Base-by-base conservation (phyloP, 2,329 filamentous ascomycete genomes). In the Aureobasidium sp. region DNA sequence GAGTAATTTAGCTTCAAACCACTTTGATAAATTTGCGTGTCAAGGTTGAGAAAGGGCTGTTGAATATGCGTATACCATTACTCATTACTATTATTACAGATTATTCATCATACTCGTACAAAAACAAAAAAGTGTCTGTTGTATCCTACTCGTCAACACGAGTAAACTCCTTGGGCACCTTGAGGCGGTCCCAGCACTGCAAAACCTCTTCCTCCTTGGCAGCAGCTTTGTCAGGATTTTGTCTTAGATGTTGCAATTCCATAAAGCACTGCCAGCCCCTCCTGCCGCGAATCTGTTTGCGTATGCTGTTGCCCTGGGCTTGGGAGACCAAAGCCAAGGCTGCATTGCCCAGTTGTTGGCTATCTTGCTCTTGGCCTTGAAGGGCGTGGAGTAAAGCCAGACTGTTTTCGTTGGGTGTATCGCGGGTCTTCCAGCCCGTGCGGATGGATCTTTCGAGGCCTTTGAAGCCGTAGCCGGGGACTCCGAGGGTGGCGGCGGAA, bases 401-500 rank as follows among this genome's bases (percentile, higher is more conserved):
- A 3, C 53, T 57, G 53, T 57, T 57, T 15, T 45, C 22, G n/a
- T 57, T 45, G n/a, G 53, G 53, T 9, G 2, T 17, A 6, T 57
- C 53, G 39, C 41, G 39, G 9, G 53, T 57, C 8, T 44, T 52
- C 58, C 58, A 61, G 31, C 58, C 45, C 15, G 41, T 49, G 34
- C 47, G 58, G n/a, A 61, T 39, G n/a, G 44, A 52, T 14, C 47
- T 15, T 25, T 61, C 58, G 34, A 61, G 37, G 9, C 58, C 58
- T 36, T 61, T 61, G 44, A 48, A 48, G n/a, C 58, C 47, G 27
- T 61, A 61, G 20, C 58, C 47, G 9, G 47, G 47, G 5, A 51
- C 34, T 1, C 58, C 58, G 7, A 61, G 22, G 1, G 44, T n/a
- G 5, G 58, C 58, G 25, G 58, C 58, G 12, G 58, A 41, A 36